Base-by-base conservation (phyloP, 768 basidiomycete genomes). In the Pleurotus cornucopiae region DNA sequence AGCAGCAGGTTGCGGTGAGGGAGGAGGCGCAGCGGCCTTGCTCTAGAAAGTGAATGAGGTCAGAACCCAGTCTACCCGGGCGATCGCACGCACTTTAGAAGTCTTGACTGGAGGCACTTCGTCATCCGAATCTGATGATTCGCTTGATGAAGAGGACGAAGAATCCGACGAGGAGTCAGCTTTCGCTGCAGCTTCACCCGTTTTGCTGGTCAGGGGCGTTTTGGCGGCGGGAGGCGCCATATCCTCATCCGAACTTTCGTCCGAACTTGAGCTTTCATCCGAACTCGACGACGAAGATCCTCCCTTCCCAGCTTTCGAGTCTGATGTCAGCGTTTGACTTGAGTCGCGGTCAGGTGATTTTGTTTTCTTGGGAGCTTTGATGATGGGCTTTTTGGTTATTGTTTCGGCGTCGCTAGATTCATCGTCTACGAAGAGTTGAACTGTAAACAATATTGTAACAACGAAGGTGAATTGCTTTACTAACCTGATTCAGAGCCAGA, bases 111-210 rank as follows among this genome's bases (percentile, higher is more conserved):
- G 30, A 11, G 30, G n/a, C 6, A 12, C 41, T 4, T 44, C 41
- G 20, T 44, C 41, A 6, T 44, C 41, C 6, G 41, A 44, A n/a
- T 44, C 41, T 21, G 41, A 44, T 44, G 41, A 44, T 16, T 21
- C 20, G 20, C 41, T 44, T 34, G 25, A 25, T 9, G 60, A 59
- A 23, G 58, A 49, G 34, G 61, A 60, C n/a, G 68, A 64, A n/a
- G 69, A 66, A 41, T 62, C 64, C 14, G 70, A 68, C 18, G 67
- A 62, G 12, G 59, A 61, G 4, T 37, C 49, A 2, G 60, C 57
- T 21, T 52, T 55, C 37, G 58, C 46, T 34, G 61, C 55, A 43
- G 56, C 61, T 25, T 54, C 58, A 40, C 30, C 49, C 12, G 38
- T 4, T 20, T 44, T 46, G 20, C 45, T 51, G 7, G 7, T 7